phyloP scores from a whole-genome alignment of 1,284 basidiomycete species.

The Rhodotorula mucilaginosa region DNA sequence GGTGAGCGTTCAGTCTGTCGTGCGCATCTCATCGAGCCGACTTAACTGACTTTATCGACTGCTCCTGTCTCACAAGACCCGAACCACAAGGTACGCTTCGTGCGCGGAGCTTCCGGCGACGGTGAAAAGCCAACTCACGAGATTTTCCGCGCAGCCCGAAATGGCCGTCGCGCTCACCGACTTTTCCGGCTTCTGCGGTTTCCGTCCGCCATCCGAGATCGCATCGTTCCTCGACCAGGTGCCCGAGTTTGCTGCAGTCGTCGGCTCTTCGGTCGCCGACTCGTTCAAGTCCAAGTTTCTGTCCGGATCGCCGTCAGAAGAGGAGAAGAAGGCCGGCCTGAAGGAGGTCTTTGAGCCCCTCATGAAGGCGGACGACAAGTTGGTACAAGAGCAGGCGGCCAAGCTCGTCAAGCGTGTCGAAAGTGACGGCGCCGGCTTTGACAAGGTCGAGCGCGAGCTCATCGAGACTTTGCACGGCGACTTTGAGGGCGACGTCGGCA shows the following conservation, averaged over 20 bases:
- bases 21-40: neutral
- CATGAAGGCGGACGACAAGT: slow-evolving; percentile 66
- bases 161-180: slow-evolving; percentile 94
- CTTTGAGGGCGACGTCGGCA: slow-evolving; percentile 89
- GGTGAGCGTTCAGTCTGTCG: slow-evolving; percentile 54
- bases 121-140: neutral
- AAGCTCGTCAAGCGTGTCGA: slow-evolving; percentile 64
- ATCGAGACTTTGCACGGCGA: slow-evolving; percentile 71
- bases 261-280: slow-evolving; percentile 59
- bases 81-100: slow-evolving; percentile 69
- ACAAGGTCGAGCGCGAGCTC: slow-evolving; percentile 56
- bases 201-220: slow-evolving; percentile 73
- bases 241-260: slow-evolving; percentile 73
- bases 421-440: slow-evolving; percentile 50
- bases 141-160: slow-evolving; percentile 65
- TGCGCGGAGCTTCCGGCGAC: too few relatives aligned
- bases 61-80: slow-evolving; percentile 61
- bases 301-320: slow-evolving; percentile 49
- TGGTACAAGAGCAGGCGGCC: slow-evolving; percentile 60
- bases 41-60: neutral
- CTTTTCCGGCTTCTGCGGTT: slow-evolving; percentile 89
- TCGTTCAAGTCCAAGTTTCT: slow-evolving; percentile 55
- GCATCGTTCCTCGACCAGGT: slow-evolving; percentile 64
- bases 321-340: slow-evolving; percentile 59
- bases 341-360: slow-evolving; percentile 73